These are phyloP conservation scores for Grosmannia huntii DNA, from an alignment of 2,329 filamentous ascomycete genomes.

Conservation along the genomic window DNA sequence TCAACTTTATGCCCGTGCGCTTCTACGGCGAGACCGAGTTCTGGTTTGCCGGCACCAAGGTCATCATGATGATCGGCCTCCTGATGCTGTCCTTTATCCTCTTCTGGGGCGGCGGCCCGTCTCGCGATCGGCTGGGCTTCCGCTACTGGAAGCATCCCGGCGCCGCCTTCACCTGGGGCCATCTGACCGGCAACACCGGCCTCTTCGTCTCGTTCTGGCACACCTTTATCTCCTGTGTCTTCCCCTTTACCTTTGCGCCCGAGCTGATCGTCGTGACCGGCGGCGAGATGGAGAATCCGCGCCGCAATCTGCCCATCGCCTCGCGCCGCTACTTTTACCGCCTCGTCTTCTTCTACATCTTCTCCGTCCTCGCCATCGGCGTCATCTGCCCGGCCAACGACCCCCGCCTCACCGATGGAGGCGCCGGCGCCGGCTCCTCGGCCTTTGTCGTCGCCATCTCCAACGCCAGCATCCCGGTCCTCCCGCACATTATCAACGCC, in stretches of 20 bases:
- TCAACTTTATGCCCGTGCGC: slow-evolving; percentile 5
- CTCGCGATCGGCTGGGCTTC: slow-evolving; percentile 6
- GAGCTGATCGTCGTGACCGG: slow-evolving; percentile 34
- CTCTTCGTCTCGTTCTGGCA: slow-evolving; percentile 27
- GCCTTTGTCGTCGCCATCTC: slow-evolving; percentile 61
- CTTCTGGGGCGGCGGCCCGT: slow-evolving; percentile 25
- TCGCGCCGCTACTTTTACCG: slow-evolving; percentile 48
- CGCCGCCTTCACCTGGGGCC: slow-evolving; percentile 27
- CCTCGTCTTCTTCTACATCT: slow-evolving; percentile 19
- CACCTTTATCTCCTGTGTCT: slow-evolving; percentile 24
- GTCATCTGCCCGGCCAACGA: slow-evolving; percentile 17
- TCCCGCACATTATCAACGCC: slow-evolving; percentile 63
- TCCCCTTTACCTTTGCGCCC: slow-evolving; percentile 41
- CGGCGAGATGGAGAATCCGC: slow-evolving; percentile 60
- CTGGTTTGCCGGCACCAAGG: slow-evolving; percentile 22
- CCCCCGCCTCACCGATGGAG: slow-evolving; percentile 19
- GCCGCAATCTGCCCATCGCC: slow-evolving; percentile 58
- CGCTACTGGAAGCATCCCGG: slow-evolving; percentile 21
- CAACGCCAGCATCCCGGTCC: slow-evolving; percentile 52
- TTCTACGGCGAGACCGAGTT: slow-evolving; percentile 12
- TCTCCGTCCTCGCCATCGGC: slow-evolving; percentile 19
- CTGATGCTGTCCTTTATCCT: slow-evolving; percentile 31
- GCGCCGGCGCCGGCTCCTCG: slow-evolving; percentile 26
- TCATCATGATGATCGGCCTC: slow-evolving; percentile 25
- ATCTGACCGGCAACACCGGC: slow-evolving; percentile 20